Conservation (phyloP, 2,329 filamentous ascomycete species). For the Fusarium xylarioides region DNA sequence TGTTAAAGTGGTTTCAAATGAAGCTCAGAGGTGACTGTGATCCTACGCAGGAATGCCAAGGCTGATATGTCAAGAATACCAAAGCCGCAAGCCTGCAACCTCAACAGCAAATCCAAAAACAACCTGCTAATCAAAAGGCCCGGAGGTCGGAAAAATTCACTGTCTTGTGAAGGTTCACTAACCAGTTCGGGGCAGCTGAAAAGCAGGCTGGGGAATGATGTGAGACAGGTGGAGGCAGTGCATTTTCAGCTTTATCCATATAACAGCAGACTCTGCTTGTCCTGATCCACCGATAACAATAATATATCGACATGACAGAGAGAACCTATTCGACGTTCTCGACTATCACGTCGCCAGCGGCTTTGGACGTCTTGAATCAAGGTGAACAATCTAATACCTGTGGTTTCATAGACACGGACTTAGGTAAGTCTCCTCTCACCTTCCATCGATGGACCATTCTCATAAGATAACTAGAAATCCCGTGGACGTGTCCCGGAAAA, state of each 20-base stretch:
- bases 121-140: background rate
- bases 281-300: background rate
- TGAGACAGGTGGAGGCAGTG: background rate
- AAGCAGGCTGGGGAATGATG: background rate
- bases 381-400: background rate
- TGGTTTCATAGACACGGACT: background rate
- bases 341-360: background rate
- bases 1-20: fast-evolving
- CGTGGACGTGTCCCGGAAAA: background rate
- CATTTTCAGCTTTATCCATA: background rate
- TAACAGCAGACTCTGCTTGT: background rate
- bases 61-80: background rate
- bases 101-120: background rate
- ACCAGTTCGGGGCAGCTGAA: background rate
- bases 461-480: background rate
- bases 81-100: background rate
- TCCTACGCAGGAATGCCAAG: background rate
- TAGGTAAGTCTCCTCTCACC: background rate
- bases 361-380: background rate
- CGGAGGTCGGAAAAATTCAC: fast-evolving
- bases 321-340: background rate
- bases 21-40: background rate
- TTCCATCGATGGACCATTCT: too few species aligned
- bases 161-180: background rate
- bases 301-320: background rate